Percentiles rank a stretch among this genome's conserved stretches.
Evolutionary conservation across 2,329 filamentous ascomycete species (phyloP).

Genomic region (Fusarium piperis): DNA sequence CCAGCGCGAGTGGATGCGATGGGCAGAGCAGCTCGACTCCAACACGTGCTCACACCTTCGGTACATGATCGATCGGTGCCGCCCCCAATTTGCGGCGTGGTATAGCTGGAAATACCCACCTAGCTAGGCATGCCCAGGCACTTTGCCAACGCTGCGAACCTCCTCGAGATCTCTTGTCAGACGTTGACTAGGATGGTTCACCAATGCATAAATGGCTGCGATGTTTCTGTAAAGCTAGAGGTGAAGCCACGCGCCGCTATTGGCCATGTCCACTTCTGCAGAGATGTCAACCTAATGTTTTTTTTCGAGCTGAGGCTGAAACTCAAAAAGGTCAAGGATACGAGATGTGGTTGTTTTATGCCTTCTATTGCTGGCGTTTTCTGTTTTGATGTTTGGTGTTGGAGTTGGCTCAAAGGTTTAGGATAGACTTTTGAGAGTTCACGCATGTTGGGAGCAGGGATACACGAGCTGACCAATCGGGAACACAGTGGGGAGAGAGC

Average conservation of each 20-base stretch:
- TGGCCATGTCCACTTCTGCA: background rate
- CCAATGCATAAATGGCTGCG: background rate
- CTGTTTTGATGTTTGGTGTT: background rate
- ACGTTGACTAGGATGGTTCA: background rate
- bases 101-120: background rate
- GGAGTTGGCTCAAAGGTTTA: background rate
- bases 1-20: background rate
- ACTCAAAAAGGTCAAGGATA: background rate
- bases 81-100: background rate
- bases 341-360: background rate
- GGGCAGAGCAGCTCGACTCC: background rate
- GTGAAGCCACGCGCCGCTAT: background rate
- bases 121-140: background rate
- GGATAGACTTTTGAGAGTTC: slow-evolving; percentile 3
- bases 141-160: background rate
- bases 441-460: background rate
- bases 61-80: background rate
- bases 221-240: background rate
- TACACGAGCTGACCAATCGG: slow-evolving; percentile 36
- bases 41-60: background rate
- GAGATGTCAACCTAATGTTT: background rate
- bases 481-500: slow-evolving; percentile 18
- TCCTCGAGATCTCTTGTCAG: background rate
- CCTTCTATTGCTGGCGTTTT: background rate
- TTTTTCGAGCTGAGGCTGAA: background rate